phyloP scores from a whole-genome alignment of 805 yeast genomes.

The Debaryomyces tyrocola region DNA sequence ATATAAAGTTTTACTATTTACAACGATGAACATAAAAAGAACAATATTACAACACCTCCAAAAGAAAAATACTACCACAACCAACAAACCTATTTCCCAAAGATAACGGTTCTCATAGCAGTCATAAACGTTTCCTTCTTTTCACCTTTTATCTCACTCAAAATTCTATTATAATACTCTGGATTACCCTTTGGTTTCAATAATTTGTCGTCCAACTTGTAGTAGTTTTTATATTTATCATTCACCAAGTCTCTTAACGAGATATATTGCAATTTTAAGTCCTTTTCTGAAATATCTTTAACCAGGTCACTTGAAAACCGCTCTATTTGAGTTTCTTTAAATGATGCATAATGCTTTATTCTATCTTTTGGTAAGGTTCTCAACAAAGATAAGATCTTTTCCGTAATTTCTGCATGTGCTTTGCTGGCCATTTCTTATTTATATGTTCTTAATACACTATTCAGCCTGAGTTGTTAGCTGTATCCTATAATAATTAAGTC shows the following conservation, averaged over 20 bases:
- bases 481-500: not conserved
- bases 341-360: constrained; percentile 66
- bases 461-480: too few relatives aligned
- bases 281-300: constrained; percentile 44
- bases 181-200: constrained; percentile 85
- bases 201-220: constrained; percentile 64
- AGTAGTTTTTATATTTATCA: constrained; percentile 63
- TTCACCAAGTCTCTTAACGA: constrained; percentile 57
- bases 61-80: too few relatives aligned
- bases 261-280: constrained; percentile 57
- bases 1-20: too few relatives aligned
- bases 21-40: not conserved
- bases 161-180: constrained; percentile 66
- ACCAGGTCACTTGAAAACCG: constrained; percentile 40
- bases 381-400: constrained; percentile 55
- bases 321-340: constrained; percentile 62
- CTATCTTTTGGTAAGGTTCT: constrained; percentile 70
- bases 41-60: not conserved
- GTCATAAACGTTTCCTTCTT: constrained; percentile 62
- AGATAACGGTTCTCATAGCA: constrained; percentile 72
- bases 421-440: constrained; percentile 32
- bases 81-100: constrained; percentile 54
- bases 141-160: constrained; percentile 70
- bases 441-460: not conserved
- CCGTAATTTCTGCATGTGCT: constrained; percentile 44